phyloP scores from a whole-genome alignment of 257 asterid genomes.

The Thymus quinquecostatus region DNA sequence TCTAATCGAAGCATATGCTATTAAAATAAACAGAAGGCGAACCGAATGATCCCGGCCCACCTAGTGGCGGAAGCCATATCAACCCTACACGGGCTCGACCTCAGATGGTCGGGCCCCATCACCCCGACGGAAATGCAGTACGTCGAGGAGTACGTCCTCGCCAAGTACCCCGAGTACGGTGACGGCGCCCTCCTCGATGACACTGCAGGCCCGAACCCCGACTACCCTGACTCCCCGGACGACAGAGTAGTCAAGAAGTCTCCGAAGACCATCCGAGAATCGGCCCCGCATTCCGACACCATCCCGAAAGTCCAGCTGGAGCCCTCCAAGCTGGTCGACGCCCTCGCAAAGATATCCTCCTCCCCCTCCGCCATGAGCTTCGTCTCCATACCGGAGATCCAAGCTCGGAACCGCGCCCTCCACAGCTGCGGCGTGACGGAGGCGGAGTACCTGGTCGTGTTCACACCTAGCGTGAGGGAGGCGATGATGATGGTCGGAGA shows the following conservation, averaged over 20 bases:
- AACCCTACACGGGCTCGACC: slow-evolving; percentile 73
- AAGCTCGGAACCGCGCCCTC: slow-evolving; percentile 68
- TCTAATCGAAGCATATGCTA: too few relatives aligned
- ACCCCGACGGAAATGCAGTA: slow-evolving; percentile 77
- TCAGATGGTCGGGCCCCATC: slow-evolving; percentile 91
- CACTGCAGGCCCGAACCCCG: not conserved
- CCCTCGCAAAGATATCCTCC: slow-evolving; percentile 56
- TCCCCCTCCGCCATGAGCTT: slow-evolving; percentile 47
- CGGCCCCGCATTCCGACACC: slow-evolving; percentile 35
- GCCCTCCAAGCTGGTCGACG: slow-evolving; percentile 64
- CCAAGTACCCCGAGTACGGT: slow-evolving; percentile 78
- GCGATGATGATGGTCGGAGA: slow-evolving; percentile 73
- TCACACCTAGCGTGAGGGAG: slow-evolving; percentile 46
- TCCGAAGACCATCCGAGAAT: slow-evolving; percentile 38
- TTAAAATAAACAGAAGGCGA: slow-evolving; percentile 51
- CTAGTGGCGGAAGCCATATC: slow-evolving; percentile 87
- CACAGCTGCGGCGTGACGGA: slow-evolving; percentile 63
- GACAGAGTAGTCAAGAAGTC: slow-evolving; percentile 44
- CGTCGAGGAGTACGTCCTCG: slow-evolving; percentile 73
- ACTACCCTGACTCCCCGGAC: slow-evolving; percentile 24
- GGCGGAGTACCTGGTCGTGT: slow-evolving; percentile 63
- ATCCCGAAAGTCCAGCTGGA: slow-evolving; percentile 50
- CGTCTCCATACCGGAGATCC: slow-evolving; percentile 81
- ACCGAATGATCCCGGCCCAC: slow-evolving; percentile 77
- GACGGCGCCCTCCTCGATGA: slow-evolving; percentile 48